Evolutionary conservation across 768 basidiomycete genomes (phyloP), one percentile per base, ranked within the genome.

Genomic region (Mycena chlorophos): DNA sequence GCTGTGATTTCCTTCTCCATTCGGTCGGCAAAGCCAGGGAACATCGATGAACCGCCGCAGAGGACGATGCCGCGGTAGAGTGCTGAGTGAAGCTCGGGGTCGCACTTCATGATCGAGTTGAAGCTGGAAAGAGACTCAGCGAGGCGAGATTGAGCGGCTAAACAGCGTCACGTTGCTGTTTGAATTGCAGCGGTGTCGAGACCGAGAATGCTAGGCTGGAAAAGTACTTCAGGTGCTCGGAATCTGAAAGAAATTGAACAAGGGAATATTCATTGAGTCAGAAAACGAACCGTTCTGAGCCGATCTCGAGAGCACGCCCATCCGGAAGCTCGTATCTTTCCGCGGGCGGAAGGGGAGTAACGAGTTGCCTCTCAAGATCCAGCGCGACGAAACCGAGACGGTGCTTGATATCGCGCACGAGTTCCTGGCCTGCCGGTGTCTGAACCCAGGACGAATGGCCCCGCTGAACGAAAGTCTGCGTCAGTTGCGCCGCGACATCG

Each of bases 371-470:
- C 27, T 57, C 59, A 26, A 53, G 56, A 25, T 61, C 55, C 2
- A 56, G 52, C 1, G 59, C 59, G 19, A 61, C 55, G 20, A 56
- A 61, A 46, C 59, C 56, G 30, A 63, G 56, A 78, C 85, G 85
- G 78, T 86, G 85, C 77, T 89, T 89, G 76, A 89, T 88, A 70
- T 89, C 88, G 48, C 87, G 78, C 55, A 89, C 88, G 52, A 89
- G 86, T 77, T 87, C 86, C 63, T 78, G 75, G 71, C 86, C 86
- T 27, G 85, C 86, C 4, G 87, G 82, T 45, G 88, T 88, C 58
- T 81, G 85, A 77, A 89, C n/a, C n/a, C n/a, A n/a, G n/a, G n/a
- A 88, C 25, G 79, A 73, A 73, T 89, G 87, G 20, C 87, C 87
- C 63, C 88, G 79, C 68, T 89, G 87, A 63, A 76, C 82, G 55